phyloP scores from a whole-genome alignment of 2,329 filamentous ascomycete genomes.

The Corniculantispora saksenae region DNA sequence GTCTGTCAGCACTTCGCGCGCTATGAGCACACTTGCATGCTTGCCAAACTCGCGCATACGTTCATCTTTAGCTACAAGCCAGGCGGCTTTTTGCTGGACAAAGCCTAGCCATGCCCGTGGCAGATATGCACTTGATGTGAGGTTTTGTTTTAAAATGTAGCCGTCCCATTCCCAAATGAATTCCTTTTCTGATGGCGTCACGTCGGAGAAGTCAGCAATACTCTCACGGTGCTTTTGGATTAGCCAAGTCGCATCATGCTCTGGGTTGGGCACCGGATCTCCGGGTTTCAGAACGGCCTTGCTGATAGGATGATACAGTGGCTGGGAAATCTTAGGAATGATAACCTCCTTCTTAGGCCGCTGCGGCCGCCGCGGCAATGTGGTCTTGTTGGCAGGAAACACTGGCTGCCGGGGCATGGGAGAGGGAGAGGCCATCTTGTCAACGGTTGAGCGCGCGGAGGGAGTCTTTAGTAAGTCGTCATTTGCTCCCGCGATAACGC shows the following conservation, averaged over 20 bases:
- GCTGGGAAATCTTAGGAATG: constrained; percentile 52
- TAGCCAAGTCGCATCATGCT: constrained; percentile 54
- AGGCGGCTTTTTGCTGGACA: constrained; percentile 49
- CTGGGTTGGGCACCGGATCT: constrained; percentile 45
- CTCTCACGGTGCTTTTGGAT: constrained; percentile 61
- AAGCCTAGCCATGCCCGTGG: constrained; percentile 55
- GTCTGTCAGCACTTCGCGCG: constrained; percentile 49
- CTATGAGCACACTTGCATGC: constrained; percentile 53
- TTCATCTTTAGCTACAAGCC: constrained; percentile 51
- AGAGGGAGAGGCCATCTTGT: constrained; percentile 29
- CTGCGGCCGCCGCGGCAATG: constrained; percentile 13
- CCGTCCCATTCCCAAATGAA: constrained; percentile 61
- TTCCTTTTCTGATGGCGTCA: constrained; percentile 56
- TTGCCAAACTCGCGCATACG: constrained; percentile 58
- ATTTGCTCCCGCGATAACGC: constrained; percentile 38
- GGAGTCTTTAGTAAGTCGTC: constrained; percentile 27
- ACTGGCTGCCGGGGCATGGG: constrained; percentile 16
- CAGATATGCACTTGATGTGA: constrained; percentile 55
- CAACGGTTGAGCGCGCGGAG: constrained; percentile 10
- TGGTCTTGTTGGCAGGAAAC: background rate
- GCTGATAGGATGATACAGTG: constrained; percentile 59
- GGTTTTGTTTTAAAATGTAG: constrained; percentile 51
- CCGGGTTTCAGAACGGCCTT: constrained; percentile 53
- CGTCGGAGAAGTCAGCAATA: constrained; percentile 58
- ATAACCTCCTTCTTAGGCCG: constrained; percentile 32